Evolutionary conservation across 2,329 filamentous ascomycete species (phyloP), one percentile per base, ranked within the genome.

Genomic region (Knufia petricola): DNA sequence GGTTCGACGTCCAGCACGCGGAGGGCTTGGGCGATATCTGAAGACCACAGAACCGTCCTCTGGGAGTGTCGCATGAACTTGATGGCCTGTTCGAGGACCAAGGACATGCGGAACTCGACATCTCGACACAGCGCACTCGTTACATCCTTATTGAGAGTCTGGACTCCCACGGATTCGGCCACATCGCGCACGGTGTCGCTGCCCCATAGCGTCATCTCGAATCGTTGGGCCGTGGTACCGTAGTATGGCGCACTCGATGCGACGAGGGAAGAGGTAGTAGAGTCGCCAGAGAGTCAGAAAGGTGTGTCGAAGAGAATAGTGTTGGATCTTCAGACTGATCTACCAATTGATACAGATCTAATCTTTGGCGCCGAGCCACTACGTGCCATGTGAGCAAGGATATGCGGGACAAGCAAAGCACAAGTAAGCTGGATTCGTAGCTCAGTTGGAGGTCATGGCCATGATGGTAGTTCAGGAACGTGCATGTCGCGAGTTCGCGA

Each of bases 51-150:
- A 0, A 85, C 83, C 1, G 88, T 95, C 54, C 92, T 82, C 65
- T 86, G 85, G 19, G 83, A 81, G 60, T 90, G 85, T 59, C 88
- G 87, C 92, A 98, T 98, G 66, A 94, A 92, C 63, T 94, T 94
- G 59, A 96, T 75, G 2, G 89, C 85, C 69, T 96, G 90, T 60
- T 94, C 84, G 55, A 98, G 81, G 55, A 96, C 87, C 68, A 95
- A 89, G 39, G 87, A 85, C 58, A 98, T 79, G 52, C 92, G 85
- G 64, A 92, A 98, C 69, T 98, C 92, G 55, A 95, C 87, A 63
- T 98, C 92, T 64, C 94, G 87, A 8, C 88, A 84, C 38, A 98
- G 78, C 50, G 87, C 83, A 53, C 92, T 86, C 39, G 89, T 80
- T 19, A 92, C 85, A 53, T 96, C 90, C 52, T 94, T 87, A 63